Evolutionary conservation across 371 early-diverging fungal species (phyloP), one percentile per base, ranked within the genome.

Genomic region (Amoeboradix gromovi): DNA sequence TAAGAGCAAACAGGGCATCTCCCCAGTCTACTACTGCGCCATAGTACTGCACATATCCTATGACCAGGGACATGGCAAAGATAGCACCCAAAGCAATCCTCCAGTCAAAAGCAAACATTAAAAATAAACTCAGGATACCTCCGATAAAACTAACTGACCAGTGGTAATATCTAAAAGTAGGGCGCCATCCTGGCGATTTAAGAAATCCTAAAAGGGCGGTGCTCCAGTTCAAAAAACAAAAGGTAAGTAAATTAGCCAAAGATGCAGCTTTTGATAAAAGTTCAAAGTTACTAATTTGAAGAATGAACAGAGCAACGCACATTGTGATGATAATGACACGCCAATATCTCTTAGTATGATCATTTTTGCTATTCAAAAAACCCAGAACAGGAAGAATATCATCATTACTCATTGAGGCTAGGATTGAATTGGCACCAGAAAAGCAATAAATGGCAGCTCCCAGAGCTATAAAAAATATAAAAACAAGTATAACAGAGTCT

Each of bases 11-110:
- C 17, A 72, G 0, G 0, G 73, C 77, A 31, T 72, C 70, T 27
- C 74, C 75, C 73, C 74, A 77, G 30, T 73, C 69, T 1, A 70
- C 70, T 30, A 66, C 2, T 1, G 77, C 77, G 17, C 75, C 77
- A 29, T 68, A 67, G 67, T 67, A 74, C 32, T 76, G 71, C 28
- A 75, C 67, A 66, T 72, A 69, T 65, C 71, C 69, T 69, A 71
- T 72, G 1, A 73, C 1, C 0, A 70, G 66, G 27, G 70, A 28
- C 0, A 75, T 31, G 17, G 66, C 66, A 16, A 71, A 30, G 16
- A 74, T 29, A 31, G 71, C 66, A 29, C 30, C 28, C 0, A 76
- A 29, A 1, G 74, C 66, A 17, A 71, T 30, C 1, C 27, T 31
- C 72, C 73, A 74, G n/a, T 65, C 66, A 67, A 77, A 71, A 27